These are phyloP conservation scores for Podospora fimiseda DNA, from an alignment of 495 filamentous ascomycete species.

Conservation along the genomic window DNA sequence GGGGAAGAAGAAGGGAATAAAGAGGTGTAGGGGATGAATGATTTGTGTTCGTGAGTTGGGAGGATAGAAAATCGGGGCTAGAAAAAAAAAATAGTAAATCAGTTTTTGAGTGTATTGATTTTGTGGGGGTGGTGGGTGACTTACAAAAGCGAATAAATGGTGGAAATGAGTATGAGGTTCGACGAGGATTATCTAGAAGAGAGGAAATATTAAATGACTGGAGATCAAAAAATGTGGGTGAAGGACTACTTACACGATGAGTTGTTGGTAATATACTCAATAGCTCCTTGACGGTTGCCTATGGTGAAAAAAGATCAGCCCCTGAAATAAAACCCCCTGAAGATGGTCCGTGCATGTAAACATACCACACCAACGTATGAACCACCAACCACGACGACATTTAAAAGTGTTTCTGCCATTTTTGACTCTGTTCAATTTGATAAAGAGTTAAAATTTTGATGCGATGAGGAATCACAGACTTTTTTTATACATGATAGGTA, in stretches of 20 bases:
- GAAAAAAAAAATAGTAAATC: not conserved
- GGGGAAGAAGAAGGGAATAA: conserved; percentile 30
- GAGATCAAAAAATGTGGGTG: too few species aligned
- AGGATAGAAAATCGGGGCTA: conserved; percentile 48
- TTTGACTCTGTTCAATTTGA: too few species aligned
- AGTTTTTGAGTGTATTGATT: too few species aligned
- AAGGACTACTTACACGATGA: conserved; percentile 28
- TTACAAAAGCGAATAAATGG: conserved; percentile 49
- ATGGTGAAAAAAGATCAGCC: not conserved
- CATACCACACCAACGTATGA: conserved; percentile 25
- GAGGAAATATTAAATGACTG: not conserved
- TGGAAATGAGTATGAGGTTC: conserved; percentile 51
- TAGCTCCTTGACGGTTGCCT: conserved; percentile 23
- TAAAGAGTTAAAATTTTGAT: too few species aligned
- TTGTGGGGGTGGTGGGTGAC: conserved; percentile 9
- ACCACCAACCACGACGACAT: conserved; percentile 24
- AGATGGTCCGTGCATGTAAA: not conserved
- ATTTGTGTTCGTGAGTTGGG: conserved; percentile 47
- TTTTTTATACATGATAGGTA: too few species aligned
- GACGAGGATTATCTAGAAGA: conserved; percentile 39
- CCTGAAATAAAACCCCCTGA: too few species aligned
- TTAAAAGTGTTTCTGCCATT: conserved; percentile 11
- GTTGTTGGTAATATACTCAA: conserved; percentile 21
- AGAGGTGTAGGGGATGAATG: conserved; percentile 47
- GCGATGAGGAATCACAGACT: too few species aligned